Evolutionary conservation across 2,329 filamentous ascomycete species (phyloP).

Genomic region (Herpotrichia juniperi): DNA sequence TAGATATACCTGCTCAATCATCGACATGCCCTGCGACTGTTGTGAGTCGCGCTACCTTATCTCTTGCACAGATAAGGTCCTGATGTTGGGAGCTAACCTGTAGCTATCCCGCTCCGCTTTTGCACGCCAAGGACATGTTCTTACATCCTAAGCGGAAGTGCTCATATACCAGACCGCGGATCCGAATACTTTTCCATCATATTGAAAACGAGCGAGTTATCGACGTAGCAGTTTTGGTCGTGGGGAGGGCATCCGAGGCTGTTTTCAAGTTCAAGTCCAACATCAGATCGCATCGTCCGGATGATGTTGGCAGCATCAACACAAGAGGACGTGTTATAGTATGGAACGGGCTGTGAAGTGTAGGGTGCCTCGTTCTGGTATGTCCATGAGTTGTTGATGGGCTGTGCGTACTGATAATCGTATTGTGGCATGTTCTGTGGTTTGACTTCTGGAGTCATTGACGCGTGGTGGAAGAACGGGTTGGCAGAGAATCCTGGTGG

Average conservation of each 20-base stretch:
- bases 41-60: conserved; percentile 1
- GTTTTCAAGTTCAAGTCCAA: conserved; percentile 44
- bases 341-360: conserved; percentile 5
- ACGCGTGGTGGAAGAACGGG: conserved; percentile 24
- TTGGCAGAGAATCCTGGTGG: conserved; percentile 29
- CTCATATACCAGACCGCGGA: conserved; percentile 21
- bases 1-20: background rate
- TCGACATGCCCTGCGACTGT: conserved; percentile 11
- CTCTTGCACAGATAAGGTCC: background rate
- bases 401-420: conserved; percentile 23
- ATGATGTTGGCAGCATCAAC: conserved; percentile 54
- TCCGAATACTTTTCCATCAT: conserved; percentile 53
- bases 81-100: background rate
- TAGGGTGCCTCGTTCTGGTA: conserved; percentile 19
- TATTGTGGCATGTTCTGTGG: conserved; percentile 28
- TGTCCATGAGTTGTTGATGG: conserved; percentile 27
- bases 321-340: conserved; percentile 42
- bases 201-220: conserved; percentile 50
- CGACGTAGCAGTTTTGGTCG: conserved; percentile 50
- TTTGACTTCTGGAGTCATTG: conserved; percentile 30
- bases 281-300: conserved; percentile 49
- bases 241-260: conserved; percentile 48
- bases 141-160: background rate
- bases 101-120: background rate
- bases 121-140: background rate